Conservation (phyloP, 441 rosid genomes). For the Bocquillonia castaneifolia region DNA sequence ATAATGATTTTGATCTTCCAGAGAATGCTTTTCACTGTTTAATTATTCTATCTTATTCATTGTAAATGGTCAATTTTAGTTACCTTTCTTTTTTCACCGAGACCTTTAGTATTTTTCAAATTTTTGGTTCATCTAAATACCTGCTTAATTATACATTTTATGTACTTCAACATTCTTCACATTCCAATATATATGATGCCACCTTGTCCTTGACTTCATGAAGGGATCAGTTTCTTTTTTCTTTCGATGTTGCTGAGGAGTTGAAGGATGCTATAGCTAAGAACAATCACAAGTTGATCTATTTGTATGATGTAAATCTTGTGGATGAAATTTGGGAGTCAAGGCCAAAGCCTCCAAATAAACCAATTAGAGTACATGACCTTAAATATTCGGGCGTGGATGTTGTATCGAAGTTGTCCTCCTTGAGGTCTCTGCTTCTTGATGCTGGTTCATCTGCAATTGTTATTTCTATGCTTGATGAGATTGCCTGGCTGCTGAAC, state of each 20-base stretch:
- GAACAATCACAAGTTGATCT: slow-evolving; percentile 80
- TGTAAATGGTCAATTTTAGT: not conserved
- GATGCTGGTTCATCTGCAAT: slow-evolving; percentile 78
- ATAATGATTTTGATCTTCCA: not conserved
- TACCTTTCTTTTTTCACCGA: not conserved
- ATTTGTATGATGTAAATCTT: slow-evolving; percentile 63
- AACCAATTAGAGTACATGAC: slow-evolving; percentile 74
- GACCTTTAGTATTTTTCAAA: not conserved
- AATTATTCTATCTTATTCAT: not conserved
- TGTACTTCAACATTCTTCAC: slow-evolving; percentile 12
- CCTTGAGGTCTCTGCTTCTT: slow-evolving; percentile 61
- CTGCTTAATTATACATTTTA: not conserved
- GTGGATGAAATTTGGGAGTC: slow-evolving; percentile 90
- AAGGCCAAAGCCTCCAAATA: slow-evolving; percentile 78
- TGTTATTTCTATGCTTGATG: slow-evolving; percentile 91
- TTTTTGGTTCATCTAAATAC: slow-evolving; percentile 1
- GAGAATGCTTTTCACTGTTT: not conserved
- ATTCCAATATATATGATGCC: slow-evolving; percentile 37
- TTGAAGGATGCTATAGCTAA: slow-evolving; percentile 68
- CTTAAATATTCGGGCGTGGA: slow-evolving; percentile 83
- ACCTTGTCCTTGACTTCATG: slow-evolving; percentile 45
- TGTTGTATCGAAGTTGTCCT: slow-evolving; percentile 60
- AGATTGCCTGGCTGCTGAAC: slow-evolving; percentile 93
- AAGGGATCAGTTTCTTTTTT: slow-evolving; percentile 98
- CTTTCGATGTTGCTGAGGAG: slow-evolving; percentile 92